phyloP scores from a whole-genome alignment of 768 basidiomycete species.

The Suillus decipiens region DNA sequence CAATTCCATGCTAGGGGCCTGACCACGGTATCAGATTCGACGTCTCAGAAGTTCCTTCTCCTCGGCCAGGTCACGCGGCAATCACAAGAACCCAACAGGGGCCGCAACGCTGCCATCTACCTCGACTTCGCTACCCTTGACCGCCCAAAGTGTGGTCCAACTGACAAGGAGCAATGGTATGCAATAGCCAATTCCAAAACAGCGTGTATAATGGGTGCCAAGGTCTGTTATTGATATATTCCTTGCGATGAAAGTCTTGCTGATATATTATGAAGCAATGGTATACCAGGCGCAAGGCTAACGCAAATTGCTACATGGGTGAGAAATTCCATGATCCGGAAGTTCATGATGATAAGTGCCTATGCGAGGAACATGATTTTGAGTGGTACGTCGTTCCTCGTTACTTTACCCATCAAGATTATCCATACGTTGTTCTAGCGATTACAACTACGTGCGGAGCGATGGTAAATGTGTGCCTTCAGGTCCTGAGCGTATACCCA shows the following conservation, averaged over 20 bases:
- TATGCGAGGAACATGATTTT: slow-evolving; percentile 85
- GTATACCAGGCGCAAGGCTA: slow-evolving; percentile 81
- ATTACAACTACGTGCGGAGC: slow-evolving; percentile 85
- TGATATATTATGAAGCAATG: slow-evolving; percentile 66
- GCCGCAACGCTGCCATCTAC: slow-evolving; percentile 70
- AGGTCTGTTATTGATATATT: slow-evolving; percentile 47
- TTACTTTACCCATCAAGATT: background rate
- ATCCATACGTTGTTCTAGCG: slow-evolving; percentile 45
- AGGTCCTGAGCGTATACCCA: slow-evolving; percentile 86
- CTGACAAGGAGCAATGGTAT: slow-evolving; percentile 89
- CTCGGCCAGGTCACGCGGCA: slow-evolving; percentile 72
- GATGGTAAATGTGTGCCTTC: slow-evolving; percentile 76
- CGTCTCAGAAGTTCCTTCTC: slow-evolving; percentile 93
- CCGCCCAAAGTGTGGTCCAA: slow-evolving; percentile 62
- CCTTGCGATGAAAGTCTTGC: background rate
- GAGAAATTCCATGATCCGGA: slow-evolving; percentile 88
- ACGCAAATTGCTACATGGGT: slow-evolving; percentile 87
- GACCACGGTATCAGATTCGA: slow-evolving; percentile 92
- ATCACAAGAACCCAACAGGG: slow-evolving; percentile 52
- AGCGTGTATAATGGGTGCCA: slow-evolving; percentile 93
- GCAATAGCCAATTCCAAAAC: slow-evolving; percentile 62
- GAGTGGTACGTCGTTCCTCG: slow-evolving; percentile 71
- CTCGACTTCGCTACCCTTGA: slow-evolving; percentile 81
- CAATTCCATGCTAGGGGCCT: slow-evolving; percentile 72
- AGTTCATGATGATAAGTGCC: slow-evolving; percentile 78